Percentiles rank a stretch among this genome's conserved stretches.
Conservation (phyloP, 257 asterid genomes). For the Scutellaria minor region DNA sequence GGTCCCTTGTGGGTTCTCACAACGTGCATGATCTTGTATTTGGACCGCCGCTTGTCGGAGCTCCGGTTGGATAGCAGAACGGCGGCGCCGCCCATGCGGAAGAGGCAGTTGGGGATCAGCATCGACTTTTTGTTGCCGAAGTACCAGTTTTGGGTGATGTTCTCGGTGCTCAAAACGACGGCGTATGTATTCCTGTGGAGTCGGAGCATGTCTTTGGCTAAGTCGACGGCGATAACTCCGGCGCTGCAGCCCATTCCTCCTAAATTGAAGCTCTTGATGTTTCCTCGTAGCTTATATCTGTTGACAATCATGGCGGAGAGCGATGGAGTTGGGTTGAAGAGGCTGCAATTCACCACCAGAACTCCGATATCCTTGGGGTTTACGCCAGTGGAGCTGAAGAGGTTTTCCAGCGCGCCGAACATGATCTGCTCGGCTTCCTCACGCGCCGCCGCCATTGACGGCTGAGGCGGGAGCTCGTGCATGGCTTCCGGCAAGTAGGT, state of each 20-base stretch:
- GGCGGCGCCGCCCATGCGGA: slow-evolving; percentile 54
- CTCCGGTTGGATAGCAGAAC: slow-evolving; percentile 44
- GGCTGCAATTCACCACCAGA: slow-evolving; percentile 49
- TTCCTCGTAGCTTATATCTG: slow-evolving; percentile 49
- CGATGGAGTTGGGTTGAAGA: slow-evolving; percentile 50
- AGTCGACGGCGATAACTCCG: slow-evolving; percentile 50
- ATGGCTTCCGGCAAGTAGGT: slow-evolving; percentile 53
- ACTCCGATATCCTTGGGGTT: slow-evolving; percentile 49
- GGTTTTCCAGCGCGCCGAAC: slow-evolving; percentile 47
- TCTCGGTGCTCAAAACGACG: slow-evolving; percentile 54
- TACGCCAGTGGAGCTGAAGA: slow-evolving; percentile 44
- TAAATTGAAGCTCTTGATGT: slow-evolving; percentile 42
- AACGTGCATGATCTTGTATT: slow-evolving; percentile 37
- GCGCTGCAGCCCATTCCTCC: slow-evolving; percentile 70
- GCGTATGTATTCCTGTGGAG: slow-evolving; percentile 50
- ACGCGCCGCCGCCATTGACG: slow-evolving; percentile 52
- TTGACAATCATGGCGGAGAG: slow-evolving; percentile 60
- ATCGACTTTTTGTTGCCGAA: slow-evolving; percentile 43
- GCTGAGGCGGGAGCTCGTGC: slow-evolving; percentile 54
- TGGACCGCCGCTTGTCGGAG: slow-evolving; percentile 39
- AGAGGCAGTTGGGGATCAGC: slow-evolving; percentile 49
- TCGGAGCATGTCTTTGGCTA: slow-evolving; percentile 55
- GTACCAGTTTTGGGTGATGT: slow-evolving; percentile 52
- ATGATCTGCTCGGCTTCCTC: slow-evolving; percentile 55
- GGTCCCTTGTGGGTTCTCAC: slow-evolving; percentile 42